Evolutionary conservation across 1,139 yeast genomes (phyloP).

Genomic region (Keqinozyma sinolaborantium): DNA sequence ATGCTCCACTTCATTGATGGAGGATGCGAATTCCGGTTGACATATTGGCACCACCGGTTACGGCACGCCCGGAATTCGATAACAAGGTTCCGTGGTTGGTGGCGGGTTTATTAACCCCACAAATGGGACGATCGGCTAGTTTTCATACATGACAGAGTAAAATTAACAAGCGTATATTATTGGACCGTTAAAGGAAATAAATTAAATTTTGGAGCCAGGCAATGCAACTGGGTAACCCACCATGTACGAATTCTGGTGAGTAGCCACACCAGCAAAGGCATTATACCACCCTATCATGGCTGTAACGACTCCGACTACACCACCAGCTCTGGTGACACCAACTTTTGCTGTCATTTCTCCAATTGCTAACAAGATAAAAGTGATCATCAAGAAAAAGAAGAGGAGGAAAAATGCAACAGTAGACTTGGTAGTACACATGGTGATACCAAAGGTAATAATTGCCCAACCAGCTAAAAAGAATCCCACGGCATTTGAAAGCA

Average conservation of each 20-base stretch:
- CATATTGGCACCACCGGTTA: too few relatives aligned
- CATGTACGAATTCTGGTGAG: slow-evolving; percentile 23
- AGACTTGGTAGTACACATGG: slow-evolving; percentile 58
- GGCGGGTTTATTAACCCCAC: neutral
- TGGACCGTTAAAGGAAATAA: neutral
- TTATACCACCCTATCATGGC: slow-evolving; percentile 62
- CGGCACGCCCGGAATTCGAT: too few relatives aligned
- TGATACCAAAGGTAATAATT: slow-evolving; percentile 56
- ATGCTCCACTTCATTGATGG: too few relatives aligned
- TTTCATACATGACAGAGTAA: neutral
- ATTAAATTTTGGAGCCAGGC: slow-evolving; percentile 4
- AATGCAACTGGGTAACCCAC: slow-evolving; percentile 16
- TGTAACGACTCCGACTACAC: slow-evolving; percentile 60
- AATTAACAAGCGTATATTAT: neutral
- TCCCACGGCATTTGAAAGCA: slow-evolving; percentile 51
- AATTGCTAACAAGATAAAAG: slow-evolving; percentile 54
- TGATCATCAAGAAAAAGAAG: slow-evolving; percentile 50
- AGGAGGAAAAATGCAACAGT: slow-evolving; percentile 58
- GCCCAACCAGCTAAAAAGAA: slow-evolving; percentile 66
- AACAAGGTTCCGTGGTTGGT: slow-evolving; percentile 2
- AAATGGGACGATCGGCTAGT: neutral
- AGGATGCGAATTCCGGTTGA: too few relatives aligned
- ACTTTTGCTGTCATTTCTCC: slow-evolving; percentile 51
- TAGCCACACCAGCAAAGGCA: slow-evolving; percentile 31
- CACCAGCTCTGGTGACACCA: slow-evolving; percentile 60